Evolutionary conservation across 345 rosid species (phyloP), one percentile per base, ranked within the genome.

Genomic region (Laguncularia racemosa): DNA sequence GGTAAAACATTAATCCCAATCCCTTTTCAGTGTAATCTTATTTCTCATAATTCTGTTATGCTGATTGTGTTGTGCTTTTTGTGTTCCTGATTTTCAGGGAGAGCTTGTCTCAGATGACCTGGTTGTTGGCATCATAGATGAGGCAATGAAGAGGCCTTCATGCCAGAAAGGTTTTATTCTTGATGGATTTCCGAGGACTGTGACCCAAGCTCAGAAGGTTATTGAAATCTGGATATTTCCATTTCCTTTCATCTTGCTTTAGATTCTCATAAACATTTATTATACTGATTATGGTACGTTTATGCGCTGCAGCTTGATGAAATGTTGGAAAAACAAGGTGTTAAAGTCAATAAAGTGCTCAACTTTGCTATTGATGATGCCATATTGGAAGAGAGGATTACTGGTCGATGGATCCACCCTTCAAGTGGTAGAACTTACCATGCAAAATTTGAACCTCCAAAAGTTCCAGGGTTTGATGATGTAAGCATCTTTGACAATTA

Each of bases 401-500:
- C 99, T 15, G 97, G 95, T 58, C 95, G 99, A 71, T 90, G 99
- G 99, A 82, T 90, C 59, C 99, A 93, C 67, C 96, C 96, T 73
- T 64, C 89, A 13, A 93, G 99, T 79, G 99, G 99, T 21, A 82
- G 99, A 70, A 78, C 88, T 61, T 93, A 90, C 59, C 99, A 90
- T 63, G 77, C 89, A 8, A 93, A 85, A 66, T 93, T 76, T 45
- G 92, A 95, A 20, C 99, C 99, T 79, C 85, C 99, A 28, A 87
- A 85, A 81, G 88, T 67, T 74, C 81, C 87, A 2, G 96, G 95
- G 16, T 40, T 75, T 13, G 99, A 93, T 67, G 99, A 93, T 90
- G 99, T 93, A 81, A 87, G 85, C 20, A 20, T 23, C 20, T 51
- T 38, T 15, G 9, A 13, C n/a, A 46, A 15, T 33, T 44, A 23